Evolutionary conservation across 1,284 basidiomycete genomes (phyloP).

Genomic region (Apiotrichum mycotoxinovorans): DNA sequence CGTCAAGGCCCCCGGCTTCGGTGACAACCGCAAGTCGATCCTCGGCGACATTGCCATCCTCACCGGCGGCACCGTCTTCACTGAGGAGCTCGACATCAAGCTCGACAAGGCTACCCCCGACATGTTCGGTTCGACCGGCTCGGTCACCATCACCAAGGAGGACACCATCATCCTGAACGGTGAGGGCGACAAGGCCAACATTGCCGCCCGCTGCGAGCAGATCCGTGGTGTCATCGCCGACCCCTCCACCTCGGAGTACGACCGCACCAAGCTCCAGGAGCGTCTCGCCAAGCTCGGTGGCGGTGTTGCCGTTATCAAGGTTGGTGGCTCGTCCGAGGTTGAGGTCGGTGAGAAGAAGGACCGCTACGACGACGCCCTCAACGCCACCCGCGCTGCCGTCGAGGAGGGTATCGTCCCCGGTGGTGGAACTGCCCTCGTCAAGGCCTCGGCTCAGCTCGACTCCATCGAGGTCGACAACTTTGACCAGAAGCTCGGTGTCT

Average conservation of each 20-base stretch:
- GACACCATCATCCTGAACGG: constrained; percentile 97
- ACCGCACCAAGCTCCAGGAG: constrained; percentile 93
- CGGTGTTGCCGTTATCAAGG: constrained; percentile 97
- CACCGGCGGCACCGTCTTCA: constrained; percentile 95
- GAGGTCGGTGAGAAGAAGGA: constrained; percentile 99
- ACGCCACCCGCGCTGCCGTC: constrained; percentile 94
- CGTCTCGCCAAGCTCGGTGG: constrained; percentile 92
- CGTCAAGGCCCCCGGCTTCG: constrained; percentile 96
- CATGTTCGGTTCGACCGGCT: constrained; percentile 86
- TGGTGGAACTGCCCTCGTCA: constrained; percentile 76
- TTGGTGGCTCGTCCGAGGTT: constrained; percentile 89
- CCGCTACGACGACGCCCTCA: constrained; percentile 94
- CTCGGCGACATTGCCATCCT: constrained; percentile 95
- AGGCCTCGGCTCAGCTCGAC: constrained; percentile 79
- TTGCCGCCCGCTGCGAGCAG: constrained; percentile 89
- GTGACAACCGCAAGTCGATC: constrained; percentile 98
- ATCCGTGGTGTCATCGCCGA: constrained; percentile 82
- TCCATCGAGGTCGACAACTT: constrained; percentile 83
- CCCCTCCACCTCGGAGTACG: constrained; percentile 83
- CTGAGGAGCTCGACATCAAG: constrained; percentile 97
- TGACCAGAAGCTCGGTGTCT: constrained; percentile 94
- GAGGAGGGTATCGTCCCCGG: constrained; percentile 98
- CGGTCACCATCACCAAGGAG: constrained; percentile 95
- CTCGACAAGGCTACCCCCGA: constrained; percentile 87
- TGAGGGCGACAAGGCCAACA: constrained; percentile 77